Percentiles rank a stretch among this genome's conserved stretches.
Conservation (phyloP, 2,329 filamentous ascomycete species). For the Botryotinia globosa region DNA sequence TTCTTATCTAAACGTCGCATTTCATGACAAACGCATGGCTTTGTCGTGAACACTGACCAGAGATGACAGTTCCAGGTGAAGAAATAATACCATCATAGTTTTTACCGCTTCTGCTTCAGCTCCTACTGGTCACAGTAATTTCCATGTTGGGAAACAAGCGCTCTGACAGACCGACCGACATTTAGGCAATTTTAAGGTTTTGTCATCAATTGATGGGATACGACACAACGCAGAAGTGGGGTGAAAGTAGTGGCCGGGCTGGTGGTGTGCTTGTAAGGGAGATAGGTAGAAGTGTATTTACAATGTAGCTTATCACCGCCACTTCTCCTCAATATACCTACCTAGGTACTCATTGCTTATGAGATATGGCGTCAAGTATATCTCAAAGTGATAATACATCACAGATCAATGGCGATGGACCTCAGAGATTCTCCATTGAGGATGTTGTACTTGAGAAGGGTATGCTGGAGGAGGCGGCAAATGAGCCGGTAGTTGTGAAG, state of each 20-base stretch:
- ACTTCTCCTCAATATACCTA: not conserved
- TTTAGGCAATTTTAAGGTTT: not conserved
- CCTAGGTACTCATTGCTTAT: not conserved
- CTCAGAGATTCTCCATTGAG: not conserved
- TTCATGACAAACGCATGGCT: not conserved
- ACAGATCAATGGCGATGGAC: not conserved
- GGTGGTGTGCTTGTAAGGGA: conserved; percentile 2
- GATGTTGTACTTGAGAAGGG: conserved; percentile 7
- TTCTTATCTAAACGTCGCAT: not conserved
- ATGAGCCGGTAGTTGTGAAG: conserved; percentile 11
- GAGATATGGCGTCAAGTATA: not conserved
- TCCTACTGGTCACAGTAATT: not conserved
- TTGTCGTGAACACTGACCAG: not conserved
- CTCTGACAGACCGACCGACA: not conserved
- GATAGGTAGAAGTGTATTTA: not conserved
- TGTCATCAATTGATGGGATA: not conserved
- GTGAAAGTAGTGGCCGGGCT: not conserved
- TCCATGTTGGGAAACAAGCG: not conserved
- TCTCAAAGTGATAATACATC: not conserved
- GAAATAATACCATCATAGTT: not conserved
- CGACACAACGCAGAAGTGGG: not conserved
- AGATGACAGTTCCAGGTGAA: not conserved
- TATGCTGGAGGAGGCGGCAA: not conserved
- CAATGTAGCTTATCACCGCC: not conserved
- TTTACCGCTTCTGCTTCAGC: not conserved